Percentiles rank a stretch among this genome's conserved stretches.
Evolutionary conservation across 2,329 filamentous ascomycete species (phyloP).

Genomic region (Kalaharituber pfeilii): DNA sequence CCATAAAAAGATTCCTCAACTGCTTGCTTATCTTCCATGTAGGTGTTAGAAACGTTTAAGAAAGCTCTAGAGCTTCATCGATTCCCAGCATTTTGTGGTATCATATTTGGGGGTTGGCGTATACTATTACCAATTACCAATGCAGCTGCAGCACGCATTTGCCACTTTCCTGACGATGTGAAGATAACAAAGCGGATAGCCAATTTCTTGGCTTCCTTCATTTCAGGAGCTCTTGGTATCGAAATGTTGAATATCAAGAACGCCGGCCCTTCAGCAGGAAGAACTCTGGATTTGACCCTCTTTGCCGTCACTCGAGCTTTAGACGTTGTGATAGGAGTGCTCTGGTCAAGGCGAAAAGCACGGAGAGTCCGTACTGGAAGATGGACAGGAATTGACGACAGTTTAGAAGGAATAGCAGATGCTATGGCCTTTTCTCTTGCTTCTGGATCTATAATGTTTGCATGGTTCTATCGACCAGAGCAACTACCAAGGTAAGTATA

Average conservation of each 20-base stretch:
- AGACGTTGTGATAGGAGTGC: slow-evolving; percentile 49
- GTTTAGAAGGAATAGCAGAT: slow-evolving; percentile 35
- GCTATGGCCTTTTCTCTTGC: slow-evolving; percentile 54
- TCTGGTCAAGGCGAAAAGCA: slow-evolving; percentile 40
- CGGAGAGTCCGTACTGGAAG: slow-evolving; percentile 31
- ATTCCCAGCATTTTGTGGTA: slow-evolving; percentile 37
- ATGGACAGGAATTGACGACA: slow-evolving; percentile 30
- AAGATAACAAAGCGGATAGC: slow-evolving; percentile 5
- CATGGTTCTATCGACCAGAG: slow-evolving; percentile 63
- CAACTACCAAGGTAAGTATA: slow-evolving; percentile 38
- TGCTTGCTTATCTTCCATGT: background rate
- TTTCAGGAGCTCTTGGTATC: slow-evolving; percentile 13
- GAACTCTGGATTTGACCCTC: slow-evolving; percentile 67
- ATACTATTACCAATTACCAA: slow-evolving; percentile 28
- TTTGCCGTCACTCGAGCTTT: slow-evolving; percentile 56
- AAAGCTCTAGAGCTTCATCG: slow-evolving; percentile 29
- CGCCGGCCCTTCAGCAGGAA: slow-evolving; percentile 38
- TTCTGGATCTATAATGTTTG: slow-evolving; percentile 67
- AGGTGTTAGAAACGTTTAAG: slow-evolving; percentile 16
- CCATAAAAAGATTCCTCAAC: background rate
- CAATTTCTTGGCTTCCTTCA: slow-evolving; percentile 16
- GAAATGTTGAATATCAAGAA: slow-evolving; percentile 11
- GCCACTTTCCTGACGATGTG: slow-evolving; percentile 4
- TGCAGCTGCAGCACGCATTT: slow-evolving; percentile 9
- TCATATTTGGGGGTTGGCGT: slow-evolving; percentile 36